Base-by-base conservation (phyloP, 2,329 filamentous ascomycete genomes). In the Pseudogymnoascus sp. region DNA sequence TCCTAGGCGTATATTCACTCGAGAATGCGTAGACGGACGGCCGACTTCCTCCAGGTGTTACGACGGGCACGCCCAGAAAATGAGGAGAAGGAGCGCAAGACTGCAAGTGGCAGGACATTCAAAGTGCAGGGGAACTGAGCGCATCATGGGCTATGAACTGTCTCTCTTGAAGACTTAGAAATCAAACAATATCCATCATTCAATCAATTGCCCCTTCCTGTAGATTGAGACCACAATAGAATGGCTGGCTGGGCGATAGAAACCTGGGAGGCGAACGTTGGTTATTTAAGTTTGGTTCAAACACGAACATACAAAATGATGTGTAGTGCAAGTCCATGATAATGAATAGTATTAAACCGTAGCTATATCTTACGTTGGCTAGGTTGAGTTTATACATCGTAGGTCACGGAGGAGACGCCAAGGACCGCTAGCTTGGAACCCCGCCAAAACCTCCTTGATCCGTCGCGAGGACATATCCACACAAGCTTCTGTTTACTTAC, bases 1-100 rank as follows among this genome's bases (percentile, higher is more conserved):
- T 60, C 58, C 5, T 66, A 87, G 85, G 94, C 95, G 60, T 99
- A 97, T 73, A 99, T 99, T 67, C 94, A 99, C 82, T 95, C 92
- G 35, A 86, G 95, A 72, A 99, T 99, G 94, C 87, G 94, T 74
- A 90, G 93, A 80, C 86, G 94, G 75, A 99, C 95, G 8, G 94
- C 94, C 59, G 95, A 99, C 75, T 99, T 99, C 80, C 85, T 99
- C 63, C 95, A 99, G 84, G 93, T 99, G n/a, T 83, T 99, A 67
- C 93, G 95, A 74, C 86, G 95, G 78, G 94, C 94, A 64, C 85
- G 94, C 71, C 95, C 94, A 45, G 94, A 99, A 74, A 92, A 88
- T 70, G 93, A 97, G 76, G 94, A 97, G 77, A 93, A 93, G 79
- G 95, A 99, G 78, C 87, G 90, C 72, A 99, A 99, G 86, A 99